Evolutionary conservation across 2,329 filamentous ascomycete genomes (phyloP).

Genomic region (Akanthomyces dipterigenus): DNA sequence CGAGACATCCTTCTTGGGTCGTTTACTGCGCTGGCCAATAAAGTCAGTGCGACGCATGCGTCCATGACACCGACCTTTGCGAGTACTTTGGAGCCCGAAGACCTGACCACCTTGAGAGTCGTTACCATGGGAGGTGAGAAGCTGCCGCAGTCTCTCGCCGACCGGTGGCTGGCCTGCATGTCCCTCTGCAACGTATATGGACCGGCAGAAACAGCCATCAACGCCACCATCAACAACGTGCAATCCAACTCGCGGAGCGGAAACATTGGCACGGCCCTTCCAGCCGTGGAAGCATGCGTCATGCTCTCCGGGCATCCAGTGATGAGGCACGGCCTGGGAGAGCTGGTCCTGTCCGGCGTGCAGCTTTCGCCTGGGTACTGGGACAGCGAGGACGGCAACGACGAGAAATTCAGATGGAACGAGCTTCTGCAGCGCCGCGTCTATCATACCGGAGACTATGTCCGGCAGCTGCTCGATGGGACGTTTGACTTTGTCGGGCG

Average conservation of each 20-base stretch:
- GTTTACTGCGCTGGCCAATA: neutral
- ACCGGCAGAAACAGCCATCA: neutral
- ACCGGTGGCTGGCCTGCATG: neutral
- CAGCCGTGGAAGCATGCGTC: neutral
- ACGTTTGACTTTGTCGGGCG: neutral
- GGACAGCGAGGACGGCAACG: neutral
- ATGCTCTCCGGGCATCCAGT: neutral
- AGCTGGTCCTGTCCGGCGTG: neutral
- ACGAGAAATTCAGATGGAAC: constrained; percentile 3
- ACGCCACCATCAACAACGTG: neutral
- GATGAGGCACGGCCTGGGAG: neutral
- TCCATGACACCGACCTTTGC: neutral
- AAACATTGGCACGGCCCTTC: neutral
- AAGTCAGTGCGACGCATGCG: neutral
- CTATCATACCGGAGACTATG: constrained; percentile 2
- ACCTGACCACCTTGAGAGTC: neutral
- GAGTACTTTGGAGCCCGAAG: neutral
- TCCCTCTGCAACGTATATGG: neutral
- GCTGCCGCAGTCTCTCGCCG: neutral
- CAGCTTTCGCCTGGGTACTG: constrained; percentile 1
- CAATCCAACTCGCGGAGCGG: neutral
- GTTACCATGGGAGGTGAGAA: neutral
- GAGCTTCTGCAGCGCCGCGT: neutral
- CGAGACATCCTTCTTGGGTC: constrained; percentile 1
- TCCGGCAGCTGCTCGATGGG: neutral